phyloP scores from a whole-genome alignment of 129 eudicot species.

The Scalesia atractyloides region DNA sequence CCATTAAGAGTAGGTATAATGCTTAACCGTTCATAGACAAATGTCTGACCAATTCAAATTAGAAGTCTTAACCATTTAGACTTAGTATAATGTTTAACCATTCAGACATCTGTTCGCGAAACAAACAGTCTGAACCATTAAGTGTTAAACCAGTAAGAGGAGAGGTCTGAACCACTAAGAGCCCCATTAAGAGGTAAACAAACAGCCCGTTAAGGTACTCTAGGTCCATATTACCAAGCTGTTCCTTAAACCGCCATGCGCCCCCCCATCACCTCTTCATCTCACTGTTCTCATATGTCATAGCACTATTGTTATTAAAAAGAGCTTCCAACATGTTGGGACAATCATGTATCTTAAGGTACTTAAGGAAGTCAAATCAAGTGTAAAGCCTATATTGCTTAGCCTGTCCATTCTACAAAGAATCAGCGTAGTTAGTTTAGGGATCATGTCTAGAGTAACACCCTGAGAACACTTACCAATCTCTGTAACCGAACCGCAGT shows the following conservation, averaged over 20 bases:
- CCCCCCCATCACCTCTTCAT: slow-evolving; percentile 23
- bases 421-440: slow-evolving; percentile 19
- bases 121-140: too few relatives aligned
- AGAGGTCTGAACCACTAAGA: too few relatives aligned
- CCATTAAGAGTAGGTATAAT: too few relatives aligned
- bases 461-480: slow-evolving; percentile 22
- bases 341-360: slow-evolving; percentile 23
- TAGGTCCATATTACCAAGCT: too few relatives aligned
- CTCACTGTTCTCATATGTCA: slow-evolving; percentile 16
- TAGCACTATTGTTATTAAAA: slow-evolving; percentile 19
- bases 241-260: slow-evolving; percentile 8
- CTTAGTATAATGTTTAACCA: too few relatives aligned
- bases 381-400: slow-evolving; percentile 16
- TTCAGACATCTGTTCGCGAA: too few relatives aligned
- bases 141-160: too few relatives aligned
- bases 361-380: slow-evolving; percentile 22
- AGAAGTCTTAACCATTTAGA: too few relatives aligned
- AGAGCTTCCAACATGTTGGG: slow-evolving; percentile 21
- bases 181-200: too few relatives aligned
- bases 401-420: slow-evolving; percentile 24
- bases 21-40: too few relatives aligned
- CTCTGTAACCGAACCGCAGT: slow-evolving; percentile 28
- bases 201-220: too few relatives aligned
- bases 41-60: too few relatives aligned
- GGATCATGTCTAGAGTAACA: slow-evolving; percentile 3